Conservation (phyloP, 2,329 filamentous ascomycete genomes). For the Trichoderma hamatum region DNA sequence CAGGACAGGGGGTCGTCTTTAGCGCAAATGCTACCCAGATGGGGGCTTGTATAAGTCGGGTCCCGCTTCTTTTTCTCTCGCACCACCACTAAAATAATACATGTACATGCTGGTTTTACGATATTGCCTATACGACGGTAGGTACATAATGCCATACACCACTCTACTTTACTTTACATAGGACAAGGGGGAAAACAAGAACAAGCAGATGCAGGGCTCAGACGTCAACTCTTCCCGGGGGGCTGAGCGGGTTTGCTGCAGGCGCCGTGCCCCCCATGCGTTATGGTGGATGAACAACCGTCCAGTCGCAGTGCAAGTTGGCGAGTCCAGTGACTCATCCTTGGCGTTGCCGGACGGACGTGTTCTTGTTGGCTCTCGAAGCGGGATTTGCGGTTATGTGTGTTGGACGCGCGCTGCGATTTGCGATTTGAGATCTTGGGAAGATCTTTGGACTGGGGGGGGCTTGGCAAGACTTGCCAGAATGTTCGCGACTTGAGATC, state of each 20-base stretch:
- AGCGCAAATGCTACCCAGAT: not conserved
- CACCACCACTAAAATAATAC: not conserved
- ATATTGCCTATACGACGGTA: too few relatives aligned
- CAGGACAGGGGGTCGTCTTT: not conserved
- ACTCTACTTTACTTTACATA: too few relatives aligned
- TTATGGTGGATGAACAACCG: conserved; percentile 38
- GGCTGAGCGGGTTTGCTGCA: conserved; percentile 37
- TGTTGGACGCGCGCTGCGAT: not conserved
- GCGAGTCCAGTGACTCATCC: conserved; percentile 39
- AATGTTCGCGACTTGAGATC: not conserved
- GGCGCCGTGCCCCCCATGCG: too few relatives aligned
- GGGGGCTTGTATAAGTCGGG: not conserved
- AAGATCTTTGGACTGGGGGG: not conserved
- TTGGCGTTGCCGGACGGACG: too few relatives aligned
- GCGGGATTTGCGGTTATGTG: not conserved
- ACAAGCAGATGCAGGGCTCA: not conserved
- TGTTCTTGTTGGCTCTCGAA: not conserved
- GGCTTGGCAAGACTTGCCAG: not conserved
- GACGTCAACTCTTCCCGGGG: conserved; percentile 28
- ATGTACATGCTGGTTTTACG: too few relatives aligned
- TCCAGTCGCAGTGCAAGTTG: conserved; percentile 3
- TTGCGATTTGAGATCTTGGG: not conserved
- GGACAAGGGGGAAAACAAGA: not conserved
- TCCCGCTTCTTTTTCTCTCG: not conserved
- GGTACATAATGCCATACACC: too few relatives aligned